phyloP scores from a whole-genome alignment of 2,329 filamentous ascomycete genomes.

The Fonsecaea monophora region DNA sequence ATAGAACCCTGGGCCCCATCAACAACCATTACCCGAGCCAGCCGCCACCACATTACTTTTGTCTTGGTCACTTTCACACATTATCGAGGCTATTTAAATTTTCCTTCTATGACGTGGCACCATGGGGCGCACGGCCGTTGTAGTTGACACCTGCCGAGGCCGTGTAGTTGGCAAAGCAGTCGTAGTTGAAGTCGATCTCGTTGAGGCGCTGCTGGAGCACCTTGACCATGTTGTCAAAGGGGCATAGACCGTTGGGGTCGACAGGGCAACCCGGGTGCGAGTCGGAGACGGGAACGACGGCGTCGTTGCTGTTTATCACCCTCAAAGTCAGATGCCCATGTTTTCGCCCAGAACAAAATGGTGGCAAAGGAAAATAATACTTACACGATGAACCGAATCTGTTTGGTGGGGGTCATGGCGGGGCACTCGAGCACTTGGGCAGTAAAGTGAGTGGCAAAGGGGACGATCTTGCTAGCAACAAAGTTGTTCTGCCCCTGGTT shows the following conservation, averaged over 20 bases:
- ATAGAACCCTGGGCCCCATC: no score
- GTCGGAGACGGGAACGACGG: constrained; percentile 17
- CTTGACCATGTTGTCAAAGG: constrained; percentile 17
- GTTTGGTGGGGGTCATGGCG: constrained; percentile 1
- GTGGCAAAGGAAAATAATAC: background rate
- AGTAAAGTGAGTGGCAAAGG: constrained; percentile 20
- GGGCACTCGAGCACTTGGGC: constrained; percentile 19
- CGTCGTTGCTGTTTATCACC: constrained; percentile 14
- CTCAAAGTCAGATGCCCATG: background rate
- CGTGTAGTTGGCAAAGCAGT: constrained; percentile 20
- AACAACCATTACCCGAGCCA: no score
- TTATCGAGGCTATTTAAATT: background rate
- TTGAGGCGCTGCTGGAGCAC: constrained; percentile 18
- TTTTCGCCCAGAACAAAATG: background rate
- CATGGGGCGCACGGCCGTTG: constrained; percentile 16
- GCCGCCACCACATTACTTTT: no score
- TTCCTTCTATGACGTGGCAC: background rate
- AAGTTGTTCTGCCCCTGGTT: constrained; percentile 13
- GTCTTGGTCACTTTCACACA: background rate
- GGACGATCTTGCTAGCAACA: constrained; percentile 17
- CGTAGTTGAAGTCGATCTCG: constrained; percentile 25
- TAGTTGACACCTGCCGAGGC: constrained; percentile 17
- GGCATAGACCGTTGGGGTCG: constrained; percentile 19
- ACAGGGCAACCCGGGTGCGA: constrained; percentile 20
- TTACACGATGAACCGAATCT: constrained; percentile 23